Conservation (phyloP, 1,284 basidiomycete species). For the Papiliotrema flavescens region DNA sequence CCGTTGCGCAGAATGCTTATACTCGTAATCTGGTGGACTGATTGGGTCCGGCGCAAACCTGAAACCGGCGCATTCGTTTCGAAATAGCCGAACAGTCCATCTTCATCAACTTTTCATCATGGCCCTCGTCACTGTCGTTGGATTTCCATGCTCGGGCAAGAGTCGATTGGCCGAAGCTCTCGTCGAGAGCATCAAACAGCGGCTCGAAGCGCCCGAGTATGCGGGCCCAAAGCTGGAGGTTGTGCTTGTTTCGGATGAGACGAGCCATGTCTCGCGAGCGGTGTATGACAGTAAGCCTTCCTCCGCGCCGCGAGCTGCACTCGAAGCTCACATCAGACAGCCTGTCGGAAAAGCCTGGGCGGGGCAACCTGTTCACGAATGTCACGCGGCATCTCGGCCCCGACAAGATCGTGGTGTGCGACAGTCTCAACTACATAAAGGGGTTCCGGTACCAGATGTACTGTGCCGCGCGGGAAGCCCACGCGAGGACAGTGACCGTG, state of each 20-base stretch:
- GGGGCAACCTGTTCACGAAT: constrained; percentile 80
- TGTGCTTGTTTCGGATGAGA: constrained; percentile 72
- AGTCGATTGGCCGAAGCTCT: constrained; percentile 68
- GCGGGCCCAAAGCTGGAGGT: constrained; percentile 59
- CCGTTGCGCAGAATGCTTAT: too few relatives aligned
- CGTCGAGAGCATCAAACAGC: constrained; percentile 58
- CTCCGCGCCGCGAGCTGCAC: background rate
- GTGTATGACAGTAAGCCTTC: constrained; percentile 68
- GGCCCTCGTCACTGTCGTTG: constrained; percentile 92
- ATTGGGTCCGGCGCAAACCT: too few relatives aligned
- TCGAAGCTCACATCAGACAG: constrained; percentile 56
- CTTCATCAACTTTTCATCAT: constrained; percentile 51
- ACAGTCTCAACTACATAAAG: constrained; percentile 95
- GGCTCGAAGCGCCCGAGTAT: constrained; percentile 56
- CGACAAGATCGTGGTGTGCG: constrained; percentile 80
- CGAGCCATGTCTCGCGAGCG: constrained; percentile 61
- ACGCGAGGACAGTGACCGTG: constrained; percentile 81
- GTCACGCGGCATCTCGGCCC: constrained; percentile 69
- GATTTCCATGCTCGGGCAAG: constrained; percentile 86
- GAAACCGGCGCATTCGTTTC: too few relatives aligned
- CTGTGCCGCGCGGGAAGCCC: constrained; percentile 86
- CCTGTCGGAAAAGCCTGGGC: constrained; percentile 79
- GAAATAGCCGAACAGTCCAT: too few relatives aligned
- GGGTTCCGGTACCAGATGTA: constrained; percentile 96
- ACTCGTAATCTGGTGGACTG: too few relatives aligned